These are phyloP conservation scores for Cryptococcus sp. DNA, from an alignment of 1,284 basidiomycete species.

Conservation along the genomic window DNA sequence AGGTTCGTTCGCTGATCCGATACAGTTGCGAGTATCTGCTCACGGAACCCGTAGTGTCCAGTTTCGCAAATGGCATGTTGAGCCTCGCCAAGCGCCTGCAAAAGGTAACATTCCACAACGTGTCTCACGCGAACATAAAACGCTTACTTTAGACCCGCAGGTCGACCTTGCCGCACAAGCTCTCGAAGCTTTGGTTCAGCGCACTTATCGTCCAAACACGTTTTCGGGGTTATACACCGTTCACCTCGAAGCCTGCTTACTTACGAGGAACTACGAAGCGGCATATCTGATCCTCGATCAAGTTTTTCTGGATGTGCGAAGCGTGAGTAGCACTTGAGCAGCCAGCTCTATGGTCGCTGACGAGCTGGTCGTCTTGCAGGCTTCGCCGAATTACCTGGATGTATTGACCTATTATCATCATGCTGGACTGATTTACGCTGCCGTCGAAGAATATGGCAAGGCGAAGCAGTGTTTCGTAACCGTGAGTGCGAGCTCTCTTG, in stretches of 20 bases:
- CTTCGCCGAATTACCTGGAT: constrained; percentile 35
- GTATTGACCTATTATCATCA: constrained; percentile 49
- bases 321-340: constrained; percentile 19
- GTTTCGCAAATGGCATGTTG: constrained; percentile 38
- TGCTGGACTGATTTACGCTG: constrained; percentile 39
- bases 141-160: constrained; percentile 10
- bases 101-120: constrained; percentile 18
- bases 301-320: constrained; percentile 27
- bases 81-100: constrained; percentile 32
- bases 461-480: constrained; percentile 38
- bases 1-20: constrained; percentile 12
- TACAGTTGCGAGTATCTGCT: too few species aligned
- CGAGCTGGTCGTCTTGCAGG: constrained; percentile 9
- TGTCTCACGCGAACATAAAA: too few species aligned
- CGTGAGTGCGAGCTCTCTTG: constrained; percentile 22
- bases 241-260: constrained; percentile 36
- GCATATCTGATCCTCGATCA: constrained; percentile 19
- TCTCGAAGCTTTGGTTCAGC: constrained; percentile 22
- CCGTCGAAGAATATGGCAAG: constrained; percentile 22
- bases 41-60: constrained; percentile 18
- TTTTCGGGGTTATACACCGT: constrained; percentile 38
- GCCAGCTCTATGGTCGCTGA: not conserved
- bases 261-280: constrained; percentile 21
- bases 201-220: not conserved
- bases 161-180: constrained; percentile 17